Conservation (phyloP, 208 protist species). For the Zelonia costaricensis region DNA sequence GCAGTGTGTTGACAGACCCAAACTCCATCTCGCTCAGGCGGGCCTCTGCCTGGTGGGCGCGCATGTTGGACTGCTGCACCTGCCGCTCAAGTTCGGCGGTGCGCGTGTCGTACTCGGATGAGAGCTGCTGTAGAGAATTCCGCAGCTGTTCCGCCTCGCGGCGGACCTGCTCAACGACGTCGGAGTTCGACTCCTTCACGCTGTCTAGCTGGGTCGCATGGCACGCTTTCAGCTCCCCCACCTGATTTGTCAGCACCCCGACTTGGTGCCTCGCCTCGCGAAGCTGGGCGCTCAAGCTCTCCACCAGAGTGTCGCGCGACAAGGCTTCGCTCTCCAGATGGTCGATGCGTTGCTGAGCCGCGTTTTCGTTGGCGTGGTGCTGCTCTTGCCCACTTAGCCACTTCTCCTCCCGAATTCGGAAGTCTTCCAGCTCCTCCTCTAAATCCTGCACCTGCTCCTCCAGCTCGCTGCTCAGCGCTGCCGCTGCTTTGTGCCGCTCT, state of each 20-base stretch:
- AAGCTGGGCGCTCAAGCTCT: slow-evolving; percentile 36
- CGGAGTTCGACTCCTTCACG: slow-evolving; percentile 31
- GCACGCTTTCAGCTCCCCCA: slow-evolving; percentile 32
- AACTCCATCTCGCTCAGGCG: slow-evolving; percentile 47
- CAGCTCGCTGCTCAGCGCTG: slow-evolving; percentile 33
- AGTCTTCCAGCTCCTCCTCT: slow-evolving; percentile 44
- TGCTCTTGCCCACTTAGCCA: slow-evolving; percentile 27
- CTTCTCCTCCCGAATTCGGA: slow-evolving; percentile 31
- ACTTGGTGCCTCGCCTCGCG: slow-evolving; percentile 24
- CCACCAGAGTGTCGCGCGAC: slow-evolving; percentile 14
- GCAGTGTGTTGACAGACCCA: slow-evolving; percentile 43
- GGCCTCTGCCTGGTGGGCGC: slow-evolving; percentile 58
- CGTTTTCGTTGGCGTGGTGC: slow-evolving; percentile 19
- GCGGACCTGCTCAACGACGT: slow-evolving; percentile 34
- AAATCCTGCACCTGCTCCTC: slow-evolving; percentile 41
- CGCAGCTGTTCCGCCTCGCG: slow-evolving; percentile 54
- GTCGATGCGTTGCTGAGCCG: slow-evolving; percentile 38
- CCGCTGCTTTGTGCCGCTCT: slow-evolving; percentile 36
- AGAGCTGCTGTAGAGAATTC: slow-evolving; percentile 36
- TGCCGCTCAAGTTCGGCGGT: slow-evolving; percentile 52
- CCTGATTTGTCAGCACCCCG: slow-evolving; percentile 20
- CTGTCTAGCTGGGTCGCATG: slow-evolving; percentile 29
- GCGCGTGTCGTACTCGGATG: slow-evolving; percentile 54
- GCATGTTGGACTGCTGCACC: slow-evolving; percentile 48
- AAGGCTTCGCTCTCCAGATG: slow-evolving; percentile 33